These are phyloP conservation scores for Scedosporium dehoogii DNA, from an alignment of 2,329 filamentous ascomycete genomes.

Conservation along the genomic window DNA sequence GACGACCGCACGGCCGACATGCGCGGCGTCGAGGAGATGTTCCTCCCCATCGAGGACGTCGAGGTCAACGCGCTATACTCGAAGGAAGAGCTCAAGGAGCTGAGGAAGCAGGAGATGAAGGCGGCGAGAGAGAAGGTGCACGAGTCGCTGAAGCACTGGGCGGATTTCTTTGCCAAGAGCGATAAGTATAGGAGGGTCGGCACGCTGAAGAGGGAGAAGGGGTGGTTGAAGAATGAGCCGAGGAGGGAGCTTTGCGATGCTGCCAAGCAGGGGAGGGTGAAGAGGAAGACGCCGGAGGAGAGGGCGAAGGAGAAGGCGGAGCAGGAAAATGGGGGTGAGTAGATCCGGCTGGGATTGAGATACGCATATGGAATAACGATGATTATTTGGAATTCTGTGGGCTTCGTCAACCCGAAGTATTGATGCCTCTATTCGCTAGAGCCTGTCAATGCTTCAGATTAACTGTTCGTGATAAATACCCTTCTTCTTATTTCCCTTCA, in stretches of 20 bases:
- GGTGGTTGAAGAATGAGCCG: slow-evolving; percentile 52
- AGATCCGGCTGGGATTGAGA: not conserved
- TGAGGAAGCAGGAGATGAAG: slow-evolving; percentile 53
- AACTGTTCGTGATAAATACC: no score
- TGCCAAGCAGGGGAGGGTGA: slow-evolving; percentile 50
- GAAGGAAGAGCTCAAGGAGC: slow-evolving; percentile 38
- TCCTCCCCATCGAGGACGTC: slow-evolving; percentile 53
- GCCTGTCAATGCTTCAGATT: no score
- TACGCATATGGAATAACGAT: not conserved
- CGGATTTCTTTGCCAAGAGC: slow-evolving; percentile 68
- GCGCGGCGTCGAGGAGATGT: slow-evolving; percentile 81
- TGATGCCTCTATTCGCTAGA: no score
- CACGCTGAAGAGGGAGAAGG: slow-evolving; percentile 51
- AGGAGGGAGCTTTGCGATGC: slow-evolving; percentile 57
- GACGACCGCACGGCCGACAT: slow-evolving; percentile 79
- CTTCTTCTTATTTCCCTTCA: no score
- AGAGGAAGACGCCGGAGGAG: slow-evolving; percentile 44
- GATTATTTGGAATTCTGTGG: no score
- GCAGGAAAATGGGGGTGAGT: not conserved
- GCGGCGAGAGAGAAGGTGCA: slow-evolving; percentile 56
- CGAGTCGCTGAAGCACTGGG: slow-evolving; percentile 69
- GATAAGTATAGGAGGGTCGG: slow-evolving; percentile 78
- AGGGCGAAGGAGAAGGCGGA: slow-evolving; percentile 5
- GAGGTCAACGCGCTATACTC: slow-evolving; percentile 50
- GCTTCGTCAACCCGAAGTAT: no score